phyloP scores from a whole-genome alignment of 164 flowering plant species.

The Umbellularia californica region DNA sequence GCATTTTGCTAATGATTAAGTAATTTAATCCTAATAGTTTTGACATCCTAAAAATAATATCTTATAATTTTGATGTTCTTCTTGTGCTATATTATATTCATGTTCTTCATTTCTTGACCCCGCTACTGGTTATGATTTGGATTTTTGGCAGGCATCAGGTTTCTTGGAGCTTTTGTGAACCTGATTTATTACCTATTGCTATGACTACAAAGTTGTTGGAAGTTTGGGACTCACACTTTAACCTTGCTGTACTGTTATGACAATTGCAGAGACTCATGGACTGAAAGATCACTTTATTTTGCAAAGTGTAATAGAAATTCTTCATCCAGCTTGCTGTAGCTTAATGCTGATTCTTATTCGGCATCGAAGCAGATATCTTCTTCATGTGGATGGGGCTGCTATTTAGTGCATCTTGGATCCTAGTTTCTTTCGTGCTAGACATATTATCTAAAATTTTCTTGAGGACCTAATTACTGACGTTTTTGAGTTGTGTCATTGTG shows the following conservation, averaged over 20 bases:
- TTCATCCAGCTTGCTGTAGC: neutral
- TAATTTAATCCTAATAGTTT: neutral
- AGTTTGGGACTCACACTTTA: conserved; percentile 91
- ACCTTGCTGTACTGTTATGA: conserved; percentile 94
- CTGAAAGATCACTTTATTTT: conserved; percentile 4
- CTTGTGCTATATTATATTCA: neutral
- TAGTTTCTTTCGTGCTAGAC: conserved; percentile 10
- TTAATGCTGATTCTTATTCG: neutral
- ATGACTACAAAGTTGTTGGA: conserved; percentile 71
- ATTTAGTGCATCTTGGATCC: conserved; percentile 7
- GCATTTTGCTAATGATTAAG: neutral
- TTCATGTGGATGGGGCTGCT: conserved; percentile 18
- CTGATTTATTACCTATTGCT: conserved; percentile 81
- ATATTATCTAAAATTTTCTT: conserved; percentile 9
- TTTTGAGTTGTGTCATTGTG: conserved; percentile 7
- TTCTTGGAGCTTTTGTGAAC: conserved; percentile 55
- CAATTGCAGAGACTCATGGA: conserved; percentile 73
- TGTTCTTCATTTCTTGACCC: conserved; percentile 1
- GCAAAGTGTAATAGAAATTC: conserved; percentile 8
- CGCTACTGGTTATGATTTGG: conserved; percentile 3
- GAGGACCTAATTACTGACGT: conserved; percentile 20
- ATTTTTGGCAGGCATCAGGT: conserved; percentile 7
- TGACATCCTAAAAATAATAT: too few relatives aligned
- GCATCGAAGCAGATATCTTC: conserved; percentile 20
- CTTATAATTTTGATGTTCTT: neutral